Conservation (phyloP, 352 stramenopile species). For the Globisporangium megalacanthum region DNA sequence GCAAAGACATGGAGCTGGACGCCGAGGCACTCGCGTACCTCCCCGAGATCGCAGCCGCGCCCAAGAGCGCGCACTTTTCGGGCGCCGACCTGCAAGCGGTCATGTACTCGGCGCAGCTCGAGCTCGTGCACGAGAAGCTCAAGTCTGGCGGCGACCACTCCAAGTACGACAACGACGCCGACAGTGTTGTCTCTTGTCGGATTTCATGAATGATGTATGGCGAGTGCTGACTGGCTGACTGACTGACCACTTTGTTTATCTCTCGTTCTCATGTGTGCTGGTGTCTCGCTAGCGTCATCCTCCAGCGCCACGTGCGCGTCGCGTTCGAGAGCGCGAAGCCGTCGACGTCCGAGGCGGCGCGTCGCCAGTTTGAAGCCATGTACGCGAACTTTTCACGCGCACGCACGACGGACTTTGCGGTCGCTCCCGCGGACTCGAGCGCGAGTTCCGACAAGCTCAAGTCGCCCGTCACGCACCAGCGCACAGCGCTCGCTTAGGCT, state of each 20-base stretch:
- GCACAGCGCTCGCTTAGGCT: constrained; percentile 52
- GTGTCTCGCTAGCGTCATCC: constrained; percentile 31
- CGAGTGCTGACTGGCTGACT: too few species aligned
- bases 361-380: constrained; percentile 64
- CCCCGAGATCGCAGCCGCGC: constrained; percentile 52
- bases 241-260: neutral
- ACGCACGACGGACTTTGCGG: constrained; percentile 61
- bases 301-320: constrained; percentile 46
- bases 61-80: constrained; percentile 82
- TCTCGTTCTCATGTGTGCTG: neutral
- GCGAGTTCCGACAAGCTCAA: constrained; percentile 44
- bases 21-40: constrained; percentile 70
- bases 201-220: constrained; percentile 9
- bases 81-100: constrained; percentile 92
- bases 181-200: too few species aligned
- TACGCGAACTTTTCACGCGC: constrained; percentile 65
- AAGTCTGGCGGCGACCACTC: constrained; percentile 52
- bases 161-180: constrained; percentile 21
- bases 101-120: constrained; percentile 93
- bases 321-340: constrained; percentile 65
- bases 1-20: constrained; percentile 70
- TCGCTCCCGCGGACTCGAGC: constrained; percentile 42
- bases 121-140: constrained; percentile 91
- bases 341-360: constrained; percentile 54
- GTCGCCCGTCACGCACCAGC: constrained; percentile 54